These are phyloP conservation scores for Jamesozyma gamospora DNA, from an alignment of 805 yeast genomes.

Conservation along the genomic window DNA sequence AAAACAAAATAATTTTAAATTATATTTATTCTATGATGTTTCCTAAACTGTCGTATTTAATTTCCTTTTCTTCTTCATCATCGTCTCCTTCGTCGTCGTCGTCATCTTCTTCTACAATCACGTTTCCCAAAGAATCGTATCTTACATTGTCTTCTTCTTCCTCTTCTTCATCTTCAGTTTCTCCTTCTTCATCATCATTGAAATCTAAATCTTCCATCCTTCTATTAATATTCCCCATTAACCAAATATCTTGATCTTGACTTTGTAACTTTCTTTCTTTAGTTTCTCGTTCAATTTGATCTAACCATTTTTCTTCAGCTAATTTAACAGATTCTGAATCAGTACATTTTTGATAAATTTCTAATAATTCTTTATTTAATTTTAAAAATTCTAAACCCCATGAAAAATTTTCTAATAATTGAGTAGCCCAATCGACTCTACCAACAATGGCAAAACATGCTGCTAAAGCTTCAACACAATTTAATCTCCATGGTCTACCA, in stretches of 20 bases:
- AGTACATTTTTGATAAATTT: constrained; percentile 66
- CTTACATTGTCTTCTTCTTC: constrained; percentile 1
- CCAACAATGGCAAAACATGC: constrained; percentile 96
- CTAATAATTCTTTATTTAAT: constrained; percentile 69
- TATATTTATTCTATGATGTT: constrained; percentile 8
- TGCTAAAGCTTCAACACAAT: constrained; percentile 95
- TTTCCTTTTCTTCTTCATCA: constrained; percentile 16
- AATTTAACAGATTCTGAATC: constrained; percentile 62
- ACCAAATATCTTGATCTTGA: constrained; percentile 57
- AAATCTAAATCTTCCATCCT: constrained; percentile 28
- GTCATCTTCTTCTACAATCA: constrained; percentile 21
- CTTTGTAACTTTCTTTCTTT: constrained; percentile 48
- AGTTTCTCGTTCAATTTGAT: constrained; percentile 54
- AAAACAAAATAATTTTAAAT: no score
- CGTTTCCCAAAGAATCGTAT: constrained; percentile 18
- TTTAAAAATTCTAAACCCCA: constrained; percentile 90
- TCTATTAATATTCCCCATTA: constrained; percentile 68
- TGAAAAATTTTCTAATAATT: constrained; percentile 66
- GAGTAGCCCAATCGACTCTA: constrained; percentile 77
- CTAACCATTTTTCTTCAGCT: constrained; percentile 72
- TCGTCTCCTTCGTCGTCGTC: constrained; percentile 14
- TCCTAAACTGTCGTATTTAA: constrained; percentile 16
- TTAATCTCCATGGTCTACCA: constrained; percentile 90
- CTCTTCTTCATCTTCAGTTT: constrained; percentile 14
- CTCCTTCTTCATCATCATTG: constrained; percentile 12